These are phyloP conservation scores for Camelina sativa DNA, from an alignment of 345 rosid genomes.

Conservation along the genomic window DNA sequence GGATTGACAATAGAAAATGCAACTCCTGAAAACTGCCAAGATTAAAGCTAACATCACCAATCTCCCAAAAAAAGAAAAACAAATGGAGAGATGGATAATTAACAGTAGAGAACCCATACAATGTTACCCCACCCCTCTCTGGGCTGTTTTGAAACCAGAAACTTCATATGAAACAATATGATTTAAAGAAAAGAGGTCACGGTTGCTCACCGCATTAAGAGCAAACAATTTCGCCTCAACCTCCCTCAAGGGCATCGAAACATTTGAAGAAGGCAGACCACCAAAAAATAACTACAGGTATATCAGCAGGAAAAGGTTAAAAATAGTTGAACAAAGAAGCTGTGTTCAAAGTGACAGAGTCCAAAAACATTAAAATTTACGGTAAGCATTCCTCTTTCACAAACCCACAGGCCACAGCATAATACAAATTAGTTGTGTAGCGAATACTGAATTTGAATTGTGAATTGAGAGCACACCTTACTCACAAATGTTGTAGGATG, in stretches of 20 bases:
- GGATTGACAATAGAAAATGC: not conserved
- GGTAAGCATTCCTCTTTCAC: not conserved
- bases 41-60: constrained; percentile 11
- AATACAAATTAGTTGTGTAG: not conserved
- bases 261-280: constrained; percentile 64
- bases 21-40: constrained; percentile 26
- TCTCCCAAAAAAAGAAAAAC: not conserved
- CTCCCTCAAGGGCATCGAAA: constrained; percentile 74
- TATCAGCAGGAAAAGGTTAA: constrained; percentile 21
- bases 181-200: constrained; percentile 30
- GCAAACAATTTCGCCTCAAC: constrained; percentile 82
- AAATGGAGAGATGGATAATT: not conserved
- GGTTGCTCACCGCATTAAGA: constrained; percentile 72
- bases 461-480: constrained; percentile 66
- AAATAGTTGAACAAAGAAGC: constrained; percentile 15
- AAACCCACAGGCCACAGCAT: constrained; percentile 6
- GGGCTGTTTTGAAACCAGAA: constrained; percentile 12
- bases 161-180: constrained; percentile 27
- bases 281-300: constrained; percentile 65
- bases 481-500: constrained; percentile 64
- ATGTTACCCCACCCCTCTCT: constrained; percentile 5
- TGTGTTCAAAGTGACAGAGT: constrained; percentile 5
- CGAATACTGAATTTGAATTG: constrained; percentile 24
- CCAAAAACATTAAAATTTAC: not conserved
- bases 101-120: constrained; percentile 11